Evolutionary conservation across 148 eudicot genomes (phyloP), one percentile per base, ranked within the genome.

Genomic region (Camellia japonica): DNA sequence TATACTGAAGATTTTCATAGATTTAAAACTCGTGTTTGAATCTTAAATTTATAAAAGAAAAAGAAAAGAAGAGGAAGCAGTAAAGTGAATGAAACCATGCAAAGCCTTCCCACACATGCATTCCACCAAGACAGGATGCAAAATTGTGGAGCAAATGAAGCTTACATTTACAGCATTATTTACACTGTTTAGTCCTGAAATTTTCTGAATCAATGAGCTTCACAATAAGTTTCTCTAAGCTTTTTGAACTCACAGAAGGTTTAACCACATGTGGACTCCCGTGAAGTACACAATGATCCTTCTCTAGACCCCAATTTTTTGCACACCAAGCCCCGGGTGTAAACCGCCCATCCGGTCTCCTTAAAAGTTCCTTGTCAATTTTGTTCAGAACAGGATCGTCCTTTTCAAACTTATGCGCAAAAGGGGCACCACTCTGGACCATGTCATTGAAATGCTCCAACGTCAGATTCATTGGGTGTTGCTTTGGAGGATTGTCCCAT

Each of bases 121-220:
- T 30, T 30, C 38, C 61, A 76, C n/a, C 42, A 81, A 14, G 14
- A 20, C 58, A 18, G 15, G 10, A 67, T 1, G 65, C 2, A 65
- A 51, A 75, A 75, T 0, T 44, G 43, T 9, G 70, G 6, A 10
- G 1, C 46, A 63, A 76, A 63, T 13, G 56, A 68, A 72, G 82
- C 23, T 43, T 38, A 42, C 49, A 75, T 10, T 20, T 30, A 30
- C 38, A 30, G 1, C 38, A 78, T 80, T 83, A 95, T 77, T 84
- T 89, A 86, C 99, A 96, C 80, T 96, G 99, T 80, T 82, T 93
- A 6, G 90, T 81, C 71, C 99, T 93, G 79, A 96, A 96, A 82
- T 75, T 89, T 23, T 91, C 93, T 18, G 92, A 68, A 84, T 94
- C 92, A 83, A 93, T 94, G 64, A 93, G 93, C 82, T 85, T 77